These are phyloP conservation scores for Raphanus raphanistrum DNA, from an alignment of 345 rosid species.

Conservation along the genomic window DNA sequence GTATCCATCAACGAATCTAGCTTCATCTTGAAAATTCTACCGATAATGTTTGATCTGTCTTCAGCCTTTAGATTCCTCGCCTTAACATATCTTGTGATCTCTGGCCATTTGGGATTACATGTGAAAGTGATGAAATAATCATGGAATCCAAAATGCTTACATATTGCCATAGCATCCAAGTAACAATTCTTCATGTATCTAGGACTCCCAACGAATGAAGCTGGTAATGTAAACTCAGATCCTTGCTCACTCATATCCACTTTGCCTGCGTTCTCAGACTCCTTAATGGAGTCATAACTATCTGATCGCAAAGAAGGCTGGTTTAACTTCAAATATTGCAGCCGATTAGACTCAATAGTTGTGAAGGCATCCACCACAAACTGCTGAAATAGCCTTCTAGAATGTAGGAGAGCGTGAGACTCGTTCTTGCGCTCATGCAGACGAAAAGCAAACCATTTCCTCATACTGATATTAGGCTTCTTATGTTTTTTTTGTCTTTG, in stretches of 20 bases:
- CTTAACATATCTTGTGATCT: neutral
- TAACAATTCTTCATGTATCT: neutral
- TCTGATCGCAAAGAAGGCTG: neutral
- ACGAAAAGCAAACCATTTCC: neutral
- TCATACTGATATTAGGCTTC: neutral
- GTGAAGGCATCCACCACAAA: neutral
- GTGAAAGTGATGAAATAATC: neutral
- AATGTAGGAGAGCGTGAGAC: neutral
- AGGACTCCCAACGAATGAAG: neutral
- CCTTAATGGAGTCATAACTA: neutral
- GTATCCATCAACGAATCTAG: neutral
- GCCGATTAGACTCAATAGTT: neutral
- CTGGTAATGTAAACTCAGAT: neutral
- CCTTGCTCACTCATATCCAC: neutral
- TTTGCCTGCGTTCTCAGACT: neutral
- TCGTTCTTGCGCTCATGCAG: neutral
- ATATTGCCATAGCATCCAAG: neutral
- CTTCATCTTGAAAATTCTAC: neutral
- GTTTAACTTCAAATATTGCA: neutral
- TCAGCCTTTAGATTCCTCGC: neutral
- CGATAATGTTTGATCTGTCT: neutral
- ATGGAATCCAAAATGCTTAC: neutral
- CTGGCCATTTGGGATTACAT: neutral
- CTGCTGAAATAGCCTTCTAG: neutral
- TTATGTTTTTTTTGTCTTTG: neutral